A percentile compares a stretch with the other conserved stretches of the same genome.
Evolutionary conservation across 805 yeast genomes (phyloP).

Genomic region (Wilhelminamyces savonicus): DNA sequence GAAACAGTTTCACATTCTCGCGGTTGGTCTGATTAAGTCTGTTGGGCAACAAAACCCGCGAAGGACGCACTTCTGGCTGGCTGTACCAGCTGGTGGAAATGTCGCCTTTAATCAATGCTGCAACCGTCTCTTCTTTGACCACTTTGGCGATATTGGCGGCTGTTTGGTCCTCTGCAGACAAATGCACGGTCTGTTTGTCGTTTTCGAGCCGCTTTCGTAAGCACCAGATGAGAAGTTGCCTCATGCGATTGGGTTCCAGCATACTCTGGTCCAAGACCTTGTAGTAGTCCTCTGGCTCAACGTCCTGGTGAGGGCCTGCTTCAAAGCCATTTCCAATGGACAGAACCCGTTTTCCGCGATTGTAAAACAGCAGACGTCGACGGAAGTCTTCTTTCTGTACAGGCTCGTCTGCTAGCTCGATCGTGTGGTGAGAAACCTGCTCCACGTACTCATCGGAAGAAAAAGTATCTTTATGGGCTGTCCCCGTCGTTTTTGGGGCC

Average conservation of each 20-base stretch:
- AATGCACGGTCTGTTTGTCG: constrained; percentile 15
- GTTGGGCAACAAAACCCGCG: constrained; percentile 44
- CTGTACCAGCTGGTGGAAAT: constrained; percentile 68
- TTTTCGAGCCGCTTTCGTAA: constrained; percentile 42
- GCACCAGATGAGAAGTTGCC: constrained; percentile 67
- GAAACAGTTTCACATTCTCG: constrained; percentile 41
- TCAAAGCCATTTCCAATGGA: constrained; percentile 69
- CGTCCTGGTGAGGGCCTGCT: constrained; percentile 61
- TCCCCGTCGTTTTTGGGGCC: not conserved
- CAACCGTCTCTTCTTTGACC: constrained; percentile 56
- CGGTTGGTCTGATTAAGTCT: constrained; percentile 51
- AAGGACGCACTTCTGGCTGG: constrained; percentile 15
- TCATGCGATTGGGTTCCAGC: constrained; percentile 71
- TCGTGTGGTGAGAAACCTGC: constrained; percentile 22
- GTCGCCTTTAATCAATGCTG: constrained; percentile 53
- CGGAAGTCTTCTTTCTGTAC: constrained; percentile 5
- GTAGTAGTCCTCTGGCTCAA: constrained; percentile 48
- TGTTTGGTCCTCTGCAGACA: constrained; percentile 30
- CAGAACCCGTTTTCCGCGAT: constrained; percentile 67
- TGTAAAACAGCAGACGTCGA: constrained; percentile 46
- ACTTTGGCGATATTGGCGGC: constrained; percentile 51
- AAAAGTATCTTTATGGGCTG: too few relatives aligned
- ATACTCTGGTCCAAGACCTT: constrained; percentile 55
- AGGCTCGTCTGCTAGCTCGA: constrained; percentile 13
- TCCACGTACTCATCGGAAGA: constrained; percentile 21